A percentile compares a stretch with the other conserved stretches of the same genome.
Evolutionary conservation across 108 stramenopile genomes (phyloP).

Genomic region (Nitzschia sp.): DNA sequence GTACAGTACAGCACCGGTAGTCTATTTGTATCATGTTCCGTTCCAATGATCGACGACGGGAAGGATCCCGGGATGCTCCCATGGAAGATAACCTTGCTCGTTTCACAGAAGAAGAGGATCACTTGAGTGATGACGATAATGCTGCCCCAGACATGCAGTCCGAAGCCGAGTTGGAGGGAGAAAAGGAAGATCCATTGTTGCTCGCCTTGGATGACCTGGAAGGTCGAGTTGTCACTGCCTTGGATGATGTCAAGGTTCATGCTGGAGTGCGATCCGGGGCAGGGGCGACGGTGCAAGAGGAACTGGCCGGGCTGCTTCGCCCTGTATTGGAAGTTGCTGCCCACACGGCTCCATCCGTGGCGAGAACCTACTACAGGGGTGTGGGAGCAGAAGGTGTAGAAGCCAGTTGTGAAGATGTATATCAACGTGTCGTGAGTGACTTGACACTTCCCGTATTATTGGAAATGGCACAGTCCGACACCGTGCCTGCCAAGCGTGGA

Average conservation of each 20-base stretch:
- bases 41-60: conserved; percentile 22
- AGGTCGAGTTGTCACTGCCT: conserved; percentile 61
- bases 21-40: conserved; percentile 24
- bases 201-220: conserved; percentile 79
- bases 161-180: conserved; percentile 51
- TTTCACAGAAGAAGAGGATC: conserved; percentile 38
- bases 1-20: too few relatives aligned
- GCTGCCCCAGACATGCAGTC: conserved; percentile 54
- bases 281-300: conserved; percentile 57
- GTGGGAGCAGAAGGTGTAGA: conserved; percentile 56
- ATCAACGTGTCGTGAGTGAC: conserved; percentile 67
- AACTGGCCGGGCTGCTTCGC: conserved; percentile 61
- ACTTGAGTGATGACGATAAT: conserved; percentile 64
- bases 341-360: conserved; percentile 75
- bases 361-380: conserved; percentile 64
- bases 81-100: conserved; percentile 23
- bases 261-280: conserved; percentile 43
- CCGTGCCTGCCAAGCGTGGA: conserved; percentile 65
- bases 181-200: conserved; percentile 66
- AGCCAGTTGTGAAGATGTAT: conserved; percentile 69
- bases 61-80: conserved; percentile 3
- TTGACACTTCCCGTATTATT: conserved; percentile 71
- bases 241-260: conserved; percentile 79
- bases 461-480: conserved; percentile 79
- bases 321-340: conserved; percentile 80